Conservation (phyloP, 768 basidiomycete genomes). For the Leccinum uliginosum region DNA sequence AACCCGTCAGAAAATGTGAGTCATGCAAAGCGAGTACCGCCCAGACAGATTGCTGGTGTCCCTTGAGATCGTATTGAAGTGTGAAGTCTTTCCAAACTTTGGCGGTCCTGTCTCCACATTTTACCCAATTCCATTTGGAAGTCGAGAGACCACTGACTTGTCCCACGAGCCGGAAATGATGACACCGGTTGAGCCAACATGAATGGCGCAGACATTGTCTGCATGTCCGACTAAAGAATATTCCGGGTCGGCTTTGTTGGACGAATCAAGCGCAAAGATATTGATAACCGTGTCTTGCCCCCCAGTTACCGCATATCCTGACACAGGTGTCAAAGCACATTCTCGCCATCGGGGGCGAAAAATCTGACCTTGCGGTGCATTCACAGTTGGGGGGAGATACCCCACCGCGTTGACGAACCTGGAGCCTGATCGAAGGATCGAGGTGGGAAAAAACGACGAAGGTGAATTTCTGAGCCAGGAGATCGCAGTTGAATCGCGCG, state of each 20-base stretch:
- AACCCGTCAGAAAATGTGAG: slow-evolving; percentile 79
- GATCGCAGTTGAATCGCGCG: slow-evolving; percentile 88
- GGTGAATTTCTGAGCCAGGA: slow-evolving; percentile 64
- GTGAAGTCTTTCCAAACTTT: slow-evolving; percentile 88
- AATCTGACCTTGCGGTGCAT: slow-evolving; percentile 64
- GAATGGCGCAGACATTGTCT: slow-evolving; percentile 84
- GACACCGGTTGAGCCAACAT: slow-evolving; percentile 61
- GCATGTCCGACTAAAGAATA: slow-evolving; percentile 85
- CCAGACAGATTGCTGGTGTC: slow-evolving; percentile 92
- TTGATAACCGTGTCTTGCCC: slow-evolving; percentile 89
- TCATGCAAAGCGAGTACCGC: slow-evolving; percentile 79
- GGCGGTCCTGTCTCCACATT: slow-evolving; percentile 62
- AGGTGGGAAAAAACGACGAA: slow-evolving; percentile 49
- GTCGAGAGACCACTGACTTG: slow-evolving; percentile 49
- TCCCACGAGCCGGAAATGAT: slow-evolving; percentile 98
- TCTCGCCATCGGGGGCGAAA: not conserved
- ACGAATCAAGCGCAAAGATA: slow-evolving; percentile 61
- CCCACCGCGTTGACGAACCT: slow-evolving; percentile 80
- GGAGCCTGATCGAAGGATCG: slow-evolving; percentile 58
- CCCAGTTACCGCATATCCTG: slow-evolving; percentile 83
- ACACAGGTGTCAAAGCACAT: slow-evolving; percentile 11
- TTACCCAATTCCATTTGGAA: not conserved
- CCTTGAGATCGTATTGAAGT: slow-evolving; percentile 68
- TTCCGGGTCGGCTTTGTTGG: slow-evolving; percentile 64
- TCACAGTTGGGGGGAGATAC: slow-evolving; percentile 64